These are phyloP conservation scores for Diversispora epigaea DNA, from an alignment of 192 early-diverging fungal genomes.

Conservation along the genomic window DNA sequence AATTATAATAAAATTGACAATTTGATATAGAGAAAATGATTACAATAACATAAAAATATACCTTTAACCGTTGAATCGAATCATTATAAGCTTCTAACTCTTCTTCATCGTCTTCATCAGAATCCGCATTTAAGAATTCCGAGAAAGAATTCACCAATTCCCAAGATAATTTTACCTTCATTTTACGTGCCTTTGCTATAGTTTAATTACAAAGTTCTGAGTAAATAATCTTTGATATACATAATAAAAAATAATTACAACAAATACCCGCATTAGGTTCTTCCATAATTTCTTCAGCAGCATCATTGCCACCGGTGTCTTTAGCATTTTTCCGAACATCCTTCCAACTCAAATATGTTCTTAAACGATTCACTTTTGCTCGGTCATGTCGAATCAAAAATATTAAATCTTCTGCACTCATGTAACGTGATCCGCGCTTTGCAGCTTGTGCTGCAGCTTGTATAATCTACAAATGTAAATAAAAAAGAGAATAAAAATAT, in stretches of 20 bases:
- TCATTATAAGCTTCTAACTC: constrained; percentile 90
- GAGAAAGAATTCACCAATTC: constrained; percentile 83
- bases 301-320: constrained; percentile 63
- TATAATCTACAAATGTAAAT: constrained; percentile 57
- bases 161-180: constrained; percentile 86
- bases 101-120: constrained; percentile 87
- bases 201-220: constrained; percentile 37
- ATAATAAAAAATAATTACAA: not conserved
- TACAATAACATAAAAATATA: no score
- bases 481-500: not conserved
- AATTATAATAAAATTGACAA: constrained; percentile 6
- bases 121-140: constrained; percentile 71
- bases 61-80: constrained; percentile 75
- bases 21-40: not conserved
- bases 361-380: constrained; percentile 86
- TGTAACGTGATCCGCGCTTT: constrained; percentile 76
- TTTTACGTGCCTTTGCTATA: constrained; percentile 47
- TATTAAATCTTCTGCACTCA: constrained; percentile 89
- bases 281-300: constrained; percentile 54
- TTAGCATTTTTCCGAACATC: constrained; percentile 93
- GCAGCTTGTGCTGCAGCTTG: constrained; percentile 84
- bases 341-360: constrained; percentile 92
- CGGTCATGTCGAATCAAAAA: constrained; percentile 96
- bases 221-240: not conserved
- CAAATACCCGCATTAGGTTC: constrained; percentile 48